phyloP scores from a whole-genome alignment of 2,329 filamentous ascomycete species.

The Hypocreales sp. region DNA sequence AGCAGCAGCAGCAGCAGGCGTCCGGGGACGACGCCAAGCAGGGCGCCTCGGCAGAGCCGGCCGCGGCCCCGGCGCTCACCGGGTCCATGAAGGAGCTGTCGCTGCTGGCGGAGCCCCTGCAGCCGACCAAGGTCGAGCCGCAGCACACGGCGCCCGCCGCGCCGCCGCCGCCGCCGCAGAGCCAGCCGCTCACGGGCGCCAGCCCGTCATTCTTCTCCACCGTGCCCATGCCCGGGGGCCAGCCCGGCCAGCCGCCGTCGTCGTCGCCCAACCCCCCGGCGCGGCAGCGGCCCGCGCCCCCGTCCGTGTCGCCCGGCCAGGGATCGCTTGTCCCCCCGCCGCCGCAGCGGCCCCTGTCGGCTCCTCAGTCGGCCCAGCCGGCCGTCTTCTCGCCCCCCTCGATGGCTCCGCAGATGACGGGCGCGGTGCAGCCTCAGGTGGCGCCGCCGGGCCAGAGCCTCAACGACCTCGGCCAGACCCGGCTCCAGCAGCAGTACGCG shows the following conservation, averaged over 20 bases:
- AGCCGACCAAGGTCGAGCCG: slow-evolving; percentile 28
- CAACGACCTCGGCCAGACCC: slow-evolving; percentile 53
- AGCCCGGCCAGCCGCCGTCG: slow-evolving; percentile 25
- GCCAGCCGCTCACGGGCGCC: slow-evolving; percentile 35
- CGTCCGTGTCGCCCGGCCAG: slow-evolving; percentile 43
- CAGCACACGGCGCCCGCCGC: slow-evolving; percentile 11
- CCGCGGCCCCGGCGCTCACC: slow-evolving; percentile 5
- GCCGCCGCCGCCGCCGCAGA: slow-evolving; percentile 9
- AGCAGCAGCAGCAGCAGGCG: slow-evolving; percentile 9
- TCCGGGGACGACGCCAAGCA: slow-evolving; percentile 10
- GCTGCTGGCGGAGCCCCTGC: slow-evolving; percentile 33
- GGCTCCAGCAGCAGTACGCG: slow-evolving; percentile 46
- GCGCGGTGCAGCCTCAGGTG: slow-evolving; percentile 43
- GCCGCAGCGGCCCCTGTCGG: slow-evolving; percentile 69
- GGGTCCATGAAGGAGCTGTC: slow-evolving; percentile 51
- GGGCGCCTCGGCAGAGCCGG: slow-evolving; percentile 6
- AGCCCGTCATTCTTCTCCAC: slow-evolving; percentile 41
- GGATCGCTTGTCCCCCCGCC: slow-evolving; percentile 58
- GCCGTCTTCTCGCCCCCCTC: slow-evolving; percentile 60
- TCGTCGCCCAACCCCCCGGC: slow-evolving; percentile 15
- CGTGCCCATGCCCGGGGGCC: too few species aligned
- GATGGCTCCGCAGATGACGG: slow-evolving; percentile 74
- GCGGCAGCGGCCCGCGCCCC: slow-evolving; percentile 56
- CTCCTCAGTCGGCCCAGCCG: slow-evolving; percentile 66
- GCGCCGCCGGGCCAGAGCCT: slow-evolving; percentile 64